Evolutionary conservation across 768 basidiomycete genomes (phyloP), one percentile per base, ranked within the genome.

Genomic region (Lyophyllum atratum): DNA sequence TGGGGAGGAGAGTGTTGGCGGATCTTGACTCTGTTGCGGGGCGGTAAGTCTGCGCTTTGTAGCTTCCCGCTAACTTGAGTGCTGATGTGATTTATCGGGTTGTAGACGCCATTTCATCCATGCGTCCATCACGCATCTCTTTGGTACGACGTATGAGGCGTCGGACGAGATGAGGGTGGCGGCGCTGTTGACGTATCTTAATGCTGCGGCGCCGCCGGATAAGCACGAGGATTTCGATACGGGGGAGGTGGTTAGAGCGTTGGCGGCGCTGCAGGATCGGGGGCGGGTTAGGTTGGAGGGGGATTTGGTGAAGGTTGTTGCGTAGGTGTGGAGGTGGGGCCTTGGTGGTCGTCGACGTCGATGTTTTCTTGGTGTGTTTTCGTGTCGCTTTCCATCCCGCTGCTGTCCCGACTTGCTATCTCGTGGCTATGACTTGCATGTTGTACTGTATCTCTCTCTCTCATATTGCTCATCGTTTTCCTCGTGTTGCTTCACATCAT

Each of bases 201-300:
- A 91, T 64, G 84, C 88, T 2, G 88, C 88, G 4, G 82, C 91
- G 74, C 90, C 90, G 3, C 76, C 75, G 25, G 89, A 90, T 67
- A 91, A 91, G 70, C 84, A 90, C 66, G 89, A 91, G 73, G 89
- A 92, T 60, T 92, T 89, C 59, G 89, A 92, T 69, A 89, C 87
- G 12, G 78, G 79, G 1, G 90, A 92, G 71, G 87, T 92, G 17
- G 79, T 79, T 6, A 76, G 76, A 47, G 78, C 77, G 3, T 80
- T 80, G 14, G 80, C 74, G 1, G 62, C 68, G 12, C 62, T 85
- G 48, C 74, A 79, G 37, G 83, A 81, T 26, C 73, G 73, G 55
- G 81, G 82, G 0, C 70, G 76, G 37, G 71, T 85, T 8, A 61
- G 76, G 25, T 76, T 84, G 45, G 80, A 84, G 65, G 85, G 84